Evolutionary conservation across 1,284 basidiomycete genomes (phyloP).

Genomic region (Pyrrhoderma lamaoense): DNA sequence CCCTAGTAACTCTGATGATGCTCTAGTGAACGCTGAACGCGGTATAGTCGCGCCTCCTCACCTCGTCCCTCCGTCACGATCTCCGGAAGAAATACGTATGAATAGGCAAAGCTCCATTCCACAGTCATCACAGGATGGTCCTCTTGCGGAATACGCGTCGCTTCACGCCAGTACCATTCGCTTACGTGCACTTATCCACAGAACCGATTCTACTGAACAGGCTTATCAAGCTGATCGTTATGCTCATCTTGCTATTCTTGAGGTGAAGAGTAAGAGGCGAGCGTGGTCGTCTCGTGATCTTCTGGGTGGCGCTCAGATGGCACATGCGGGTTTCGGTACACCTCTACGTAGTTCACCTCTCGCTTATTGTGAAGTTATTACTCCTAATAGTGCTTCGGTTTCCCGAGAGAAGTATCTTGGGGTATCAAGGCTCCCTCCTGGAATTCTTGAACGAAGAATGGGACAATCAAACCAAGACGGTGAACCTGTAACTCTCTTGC

Average conservation of each 20-base stretch:
- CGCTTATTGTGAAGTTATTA: neutral
- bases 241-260: conserved; percentile 33
- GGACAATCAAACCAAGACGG: neutral
- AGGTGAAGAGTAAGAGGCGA: conserved; percentile 42
- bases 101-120: neutral
- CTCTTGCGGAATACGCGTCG: conserved; percentile 10
- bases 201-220: neutral
- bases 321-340: neutral
- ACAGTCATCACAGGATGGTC: neutral
- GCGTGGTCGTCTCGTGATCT: conserved; percentile 43
- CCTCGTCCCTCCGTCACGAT: neutral
- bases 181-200: conserved; percentile 4
- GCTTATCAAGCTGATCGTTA: neutral
- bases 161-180: conserved; percentile 8
- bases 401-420: neutral
- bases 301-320: neutral
- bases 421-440: neutral
- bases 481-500: neutral
- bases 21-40: conserved; percentile 3
- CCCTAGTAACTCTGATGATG: conserved; percentile 14
- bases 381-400: neutral
- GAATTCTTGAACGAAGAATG: neutral
- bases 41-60: conserved; percentile 3
- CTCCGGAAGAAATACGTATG: neutral
- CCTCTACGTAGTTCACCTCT: neutral